Conservation (phyloP, 768 basidiomycete genomes). For the Lentinus brumalis region DNA sequence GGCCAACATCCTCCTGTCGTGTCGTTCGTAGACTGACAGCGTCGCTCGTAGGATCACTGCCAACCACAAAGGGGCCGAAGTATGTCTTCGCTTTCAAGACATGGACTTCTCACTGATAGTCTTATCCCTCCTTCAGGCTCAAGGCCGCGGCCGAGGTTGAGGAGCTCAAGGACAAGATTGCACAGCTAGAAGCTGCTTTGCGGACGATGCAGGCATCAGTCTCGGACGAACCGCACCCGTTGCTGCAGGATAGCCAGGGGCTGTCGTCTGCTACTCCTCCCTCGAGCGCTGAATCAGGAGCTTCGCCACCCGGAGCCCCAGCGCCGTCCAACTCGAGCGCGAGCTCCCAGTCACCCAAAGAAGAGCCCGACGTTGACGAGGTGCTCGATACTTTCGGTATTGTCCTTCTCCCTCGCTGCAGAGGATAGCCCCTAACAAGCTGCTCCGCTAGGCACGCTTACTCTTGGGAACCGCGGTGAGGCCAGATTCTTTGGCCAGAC, state of each 20-base stretch:
- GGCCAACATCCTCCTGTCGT: constrained; percentile 3
- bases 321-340: not conserved
- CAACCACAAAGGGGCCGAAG: constrained; percentile 66
- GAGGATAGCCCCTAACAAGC: not conserved
- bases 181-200: constrained; percentile 64
- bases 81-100: constrained; percentile 19
- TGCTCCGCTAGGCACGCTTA: constrained; percentile 50
- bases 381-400: constrained; percentile 33
- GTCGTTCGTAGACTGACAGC: not conserved
- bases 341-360: not conserved
- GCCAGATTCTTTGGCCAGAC: constrained; percentile 63
- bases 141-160: constrained; percentile 66
- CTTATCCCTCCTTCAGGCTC: constrained; percentile 37
- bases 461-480: constrained; percentile 54
- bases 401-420: not conserved
- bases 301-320: not conserved
- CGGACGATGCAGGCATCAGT: constrained; percentile 47
- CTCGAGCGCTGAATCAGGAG: not conserved
- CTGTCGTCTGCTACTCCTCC: not conserved
- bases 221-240: constrained; percentile 51
- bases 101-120: not conserved
- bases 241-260: constrained; percentile 35
- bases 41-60: constrained; percentile 47
- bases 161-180: constrained; percentile 68
- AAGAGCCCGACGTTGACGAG: constrained; percentile 40